phyloP scores from a whole-genome alignment of 805 yeast species.

The Nakazawaea wyomingensis region DNA sequence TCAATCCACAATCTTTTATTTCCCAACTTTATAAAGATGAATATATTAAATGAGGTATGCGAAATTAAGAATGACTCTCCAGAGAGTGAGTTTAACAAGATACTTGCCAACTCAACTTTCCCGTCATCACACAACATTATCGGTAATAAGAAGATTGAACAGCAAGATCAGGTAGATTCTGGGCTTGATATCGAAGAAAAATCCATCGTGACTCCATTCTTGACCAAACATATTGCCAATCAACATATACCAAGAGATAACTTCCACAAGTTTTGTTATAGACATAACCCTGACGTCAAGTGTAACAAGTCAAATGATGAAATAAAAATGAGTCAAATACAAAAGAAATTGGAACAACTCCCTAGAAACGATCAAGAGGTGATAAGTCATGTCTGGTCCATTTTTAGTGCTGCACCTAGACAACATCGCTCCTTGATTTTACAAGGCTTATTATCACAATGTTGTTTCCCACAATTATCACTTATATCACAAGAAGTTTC shows the following conservation, averaged over 20 bases:
- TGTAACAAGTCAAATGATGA: slow-evolving; percentile 68
- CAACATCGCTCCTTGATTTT: slow-evolving; percentile 70
- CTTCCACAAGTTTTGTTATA: slow-evolving; percentile 72
- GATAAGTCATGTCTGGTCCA: slow-evolving; percentile 77
- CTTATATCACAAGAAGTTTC: slow-evolving; percentile 75
- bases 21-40: not conserved
- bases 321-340: slow-evolving; percentile 58
- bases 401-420: slow-evolving; percentile 69
- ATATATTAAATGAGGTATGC: slow-evolving; percentile 7
- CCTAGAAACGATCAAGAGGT: slow-evolving; percentile 72
- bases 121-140: not conserved
- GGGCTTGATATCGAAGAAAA: slow-evolving; percentile 12
- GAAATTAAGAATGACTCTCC: slow-evolving; percentile 5
- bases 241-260: slow-evolving; percentile 45
- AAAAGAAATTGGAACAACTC: slow-evolving; percentile 48
- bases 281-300: slow-evolving; percentile 87
- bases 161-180: slow-evolving; percentile 16
- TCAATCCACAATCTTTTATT: no score
- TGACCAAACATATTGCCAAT: slow-evolving; percentile 29
- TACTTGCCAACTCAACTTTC: slow-evolving; percentile 1
- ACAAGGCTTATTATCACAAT: slow-evolving; percentile 79
- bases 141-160: not conserved
- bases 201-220: slow-evolving; percentile 29
- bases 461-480: slow-evolving; percentile 95
- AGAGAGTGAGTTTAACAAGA: slow-evolving; percentile 8